phyloP scores from a whole-genome alignment of 768 basidiomycete species.

The Inosperma sp. region DNA sequence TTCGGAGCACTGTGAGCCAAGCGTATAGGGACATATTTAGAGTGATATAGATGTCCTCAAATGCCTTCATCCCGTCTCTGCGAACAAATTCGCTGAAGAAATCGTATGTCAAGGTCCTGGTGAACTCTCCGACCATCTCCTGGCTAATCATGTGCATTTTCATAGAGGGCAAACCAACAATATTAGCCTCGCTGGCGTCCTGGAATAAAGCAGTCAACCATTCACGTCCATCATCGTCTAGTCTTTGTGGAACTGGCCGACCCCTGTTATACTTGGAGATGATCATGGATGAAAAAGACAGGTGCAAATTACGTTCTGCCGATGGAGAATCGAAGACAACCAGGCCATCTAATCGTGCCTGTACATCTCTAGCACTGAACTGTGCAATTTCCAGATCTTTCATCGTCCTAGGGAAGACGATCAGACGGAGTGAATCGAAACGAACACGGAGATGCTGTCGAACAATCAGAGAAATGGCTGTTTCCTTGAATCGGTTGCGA shows the following conservation, averaged over 20 bases:
- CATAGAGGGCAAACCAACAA: constrained; percentile 81
- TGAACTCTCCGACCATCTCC: constrained; percentile 42
- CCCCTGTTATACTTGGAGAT: constrained; percentile 70
- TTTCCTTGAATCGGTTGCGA: constrained; percentile 64
- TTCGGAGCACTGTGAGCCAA: constrained; percentile 75
- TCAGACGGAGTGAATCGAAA: constrained; percentile 58
- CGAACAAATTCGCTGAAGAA: constrained; percentile 69
- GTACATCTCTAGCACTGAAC: constrained; percentile 62
- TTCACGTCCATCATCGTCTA: constrained; percentile 38
- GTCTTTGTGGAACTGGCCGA: constrained; percentile 39
- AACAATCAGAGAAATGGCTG: constrained; percentile 56
- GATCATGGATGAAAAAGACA: constrained; percentile 72
- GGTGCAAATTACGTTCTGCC: constrained; percentile 57
- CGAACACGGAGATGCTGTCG: constrained; percentile 71
- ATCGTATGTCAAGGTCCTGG: constrained; percentile 53
- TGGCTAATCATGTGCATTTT: constrained; percentile 75
- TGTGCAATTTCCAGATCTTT: constrained; percentile 73
- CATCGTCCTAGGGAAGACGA: constrained; percentile 78
- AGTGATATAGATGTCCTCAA: constrained; percentile 80
- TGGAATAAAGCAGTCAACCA: constrained; percentile 63
- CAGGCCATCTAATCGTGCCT: constrained; percentile 64
- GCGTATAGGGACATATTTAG: constrained; percentile 79
- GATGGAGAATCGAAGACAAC: constrained; percentile 47
- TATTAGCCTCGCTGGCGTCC: constrained; percentile 62
- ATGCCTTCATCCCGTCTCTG: constrained; percentile 45